These are phyloP conservation scores for Venturia asperata DNA, from an alignment of 2,329 filamentous ascomycete species.

Conservation along the genomic window DNA sequence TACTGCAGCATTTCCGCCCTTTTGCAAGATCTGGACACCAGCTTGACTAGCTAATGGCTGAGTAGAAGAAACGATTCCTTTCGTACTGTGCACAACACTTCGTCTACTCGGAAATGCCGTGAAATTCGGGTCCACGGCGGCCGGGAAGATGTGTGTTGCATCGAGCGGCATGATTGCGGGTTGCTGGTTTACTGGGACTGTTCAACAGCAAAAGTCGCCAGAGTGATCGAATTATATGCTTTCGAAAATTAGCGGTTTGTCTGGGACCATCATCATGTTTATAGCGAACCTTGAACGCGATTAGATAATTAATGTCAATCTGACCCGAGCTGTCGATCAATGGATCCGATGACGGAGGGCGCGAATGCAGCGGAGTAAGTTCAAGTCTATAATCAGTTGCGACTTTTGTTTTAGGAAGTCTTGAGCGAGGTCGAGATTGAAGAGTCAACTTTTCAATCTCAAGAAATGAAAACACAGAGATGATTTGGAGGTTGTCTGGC, in stretches of 20 bases:
- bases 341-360: background rate
- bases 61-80: conserved; percentile 83
- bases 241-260: background rate
- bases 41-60: conserved; percentile 86
- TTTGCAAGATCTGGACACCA: conserved; percentile 73
- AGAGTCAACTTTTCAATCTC: background rate
- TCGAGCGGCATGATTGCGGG: conserved; percentile 40
- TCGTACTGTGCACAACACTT: conserved; percentile 87
- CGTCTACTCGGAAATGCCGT: conserved; percentile 68
- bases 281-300: background rate
- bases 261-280: background rate
- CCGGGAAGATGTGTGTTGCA: conserved; percentile 44
- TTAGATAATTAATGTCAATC: background rate
- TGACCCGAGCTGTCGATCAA: background rate
- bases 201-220: background rate
- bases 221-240: background rate
- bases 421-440: background rate
- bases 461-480: background rate
- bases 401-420: background rate
- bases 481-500: background rate
- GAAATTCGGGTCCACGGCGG: conserved; percentile 44
- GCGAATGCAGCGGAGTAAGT: background rate
- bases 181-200: background rate
- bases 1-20: conserved; percentile 90
- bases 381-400: background rate